phyloP scores from a whole-genome alignment of 1,139 yeast species.

The Yamadazyma sp. region DNA sequence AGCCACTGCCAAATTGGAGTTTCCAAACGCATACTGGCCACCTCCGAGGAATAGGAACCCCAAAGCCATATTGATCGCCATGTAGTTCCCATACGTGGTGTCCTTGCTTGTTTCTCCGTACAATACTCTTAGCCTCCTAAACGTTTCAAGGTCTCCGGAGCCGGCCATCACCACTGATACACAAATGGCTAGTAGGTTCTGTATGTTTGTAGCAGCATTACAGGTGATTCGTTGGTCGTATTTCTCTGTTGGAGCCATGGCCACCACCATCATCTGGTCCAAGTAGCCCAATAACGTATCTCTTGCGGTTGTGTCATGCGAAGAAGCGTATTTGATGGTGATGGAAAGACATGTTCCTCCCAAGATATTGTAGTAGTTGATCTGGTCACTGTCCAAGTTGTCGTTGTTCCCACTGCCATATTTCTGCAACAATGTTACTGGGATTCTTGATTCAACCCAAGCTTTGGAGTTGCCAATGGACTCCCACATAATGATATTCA shows the following conservation, averaged over 20 bases:
- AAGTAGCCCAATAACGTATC: conserved; percentile 59
- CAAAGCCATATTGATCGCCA: conserved; percentile 79
- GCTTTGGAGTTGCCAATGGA: conserved; percentile 46
- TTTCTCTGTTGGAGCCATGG: conserved; percentile 45
- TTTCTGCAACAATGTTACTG: conserved; percentile 36
- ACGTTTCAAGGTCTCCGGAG: conserved; percentile 79
- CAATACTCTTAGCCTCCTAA: conserved; percentile 69
- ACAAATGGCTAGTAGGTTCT: conserved; percentile 63
- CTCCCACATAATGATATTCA: conserved; percentile 80
- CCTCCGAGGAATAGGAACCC: conserved; percentile 92
- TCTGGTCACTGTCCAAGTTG: conserved; percentile 57
- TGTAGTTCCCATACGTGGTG: conserved; percentile 65
- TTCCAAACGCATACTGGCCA: conserved; percentile 81
- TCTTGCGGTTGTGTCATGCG: conserved; percentile 56
- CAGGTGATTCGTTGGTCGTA: conserved; percentile 65
- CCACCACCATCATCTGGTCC: conserved; percentile 60
- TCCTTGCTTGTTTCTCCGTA: conserved; percentile 57
- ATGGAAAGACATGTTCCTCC: conserved; percentile 78
- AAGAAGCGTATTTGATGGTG: conserved; percentile 76
- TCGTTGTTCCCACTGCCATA: conserved; percentile 22
- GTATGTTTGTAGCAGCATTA: conserved; percentile 55
- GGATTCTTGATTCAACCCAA: conserved; percentile 68
- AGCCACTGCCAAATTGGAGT: conserved; percentile 67
- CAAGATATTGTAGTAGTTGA: conserved; percentile 64
- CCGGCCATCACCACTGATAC: conserved; percentile 84